Base-by-base conservation (phyloP, 106 monocot species). In the Apostasia ramifera region DNA sequence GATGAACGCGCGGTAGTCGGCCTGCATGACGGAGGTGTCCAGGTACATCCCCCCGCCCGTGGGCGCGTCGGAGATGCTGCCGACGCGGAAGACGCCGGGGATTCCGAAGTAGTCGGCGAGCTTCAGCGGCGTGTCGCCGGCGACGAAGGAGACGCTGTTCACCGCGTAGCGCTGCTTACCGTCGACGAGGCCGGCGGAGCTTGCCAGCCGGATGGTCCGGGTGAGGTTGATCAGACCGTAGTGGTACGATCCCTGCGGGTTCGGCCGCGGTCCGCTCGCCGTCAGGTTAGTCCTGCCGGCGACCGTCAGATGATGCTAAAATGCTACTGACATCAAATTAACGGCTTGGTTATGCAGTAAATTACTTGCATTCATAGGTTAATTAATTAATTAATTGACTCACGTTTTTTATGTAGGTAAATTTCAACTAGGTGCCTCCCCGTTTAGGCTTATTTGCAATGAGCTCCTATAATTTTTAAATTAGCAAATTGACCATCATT, bases 181-280 rank as follows among this genome's bases (percentile, higher is more conserved):
- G 72, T 77, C 60, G 5, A 92, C 63, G 50, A 39, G 44, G 2
- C 71, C 74, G 4, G 85, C 77, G 3, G 88, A 85, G 76, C 56
- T 88, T 44, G 76, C 80, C 43, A 92, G 81, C 42, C 68, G 66
- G 69, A 92, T 92, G 68, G 85, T 92, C 13, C 85, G 69, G 10
- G 69, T 77, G 47, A 74, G 73, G 69, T 81, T 88, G 74, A 92
- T 79, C 59, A 76, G 63, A 9, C 92, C 92, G 59, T 92, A 92
- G 74, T 88, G 92, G 77, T 92, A 92, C 8, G 92, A 88, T 0
- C 92, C 92, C 62, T 92, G 92, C 4, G 92, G 92, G 63, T 92
- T 92, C 6, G 92, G 88, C 61, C 92, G 70, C n/a, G 92, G 85
- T 15, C 88, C 92, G 37, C 92, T 92, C 7, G 92, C 92, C 2